Base-by-base conservation (phyloP, 768 basidiomycete species). In the Trametes maxima region DNA sequence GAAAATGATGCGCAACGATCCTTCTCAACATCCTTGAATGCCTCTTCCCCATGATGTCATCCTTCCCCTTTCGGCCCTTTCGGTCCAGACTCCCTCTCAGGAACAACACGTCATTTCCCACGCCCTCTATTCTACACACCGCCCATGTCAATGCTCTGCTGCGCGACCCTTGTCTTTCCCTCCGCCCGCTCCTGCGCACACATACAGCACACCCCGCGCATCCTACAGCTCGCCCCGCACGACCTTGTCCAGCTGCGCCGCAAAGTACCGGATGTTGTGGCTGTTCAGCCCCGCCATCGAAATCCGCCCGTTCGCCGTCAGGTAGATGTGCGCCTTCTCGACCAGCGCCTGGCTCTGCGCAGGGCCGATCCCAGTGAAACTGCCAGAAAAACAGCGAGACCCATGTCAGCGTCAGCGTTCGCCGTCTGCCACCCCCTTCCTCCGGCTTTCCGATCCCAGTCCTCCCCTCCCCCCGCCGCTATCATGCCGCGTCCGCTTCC, bases 231-330 rank as follows among this genome's bases (percentile, higher is more conserved):
- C 67, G 5, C 79, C 79, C 40, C 85, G 81, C 50, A 92, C 85
- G 13, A 81, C 89, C 70, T 76, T 80, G 76, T 94, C 90, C 64
- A 94, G 72, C 66, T 77, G 77, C 71, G 79, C 79, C 21, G 88
- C 92, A 80, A 94, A 86, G 73, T 90, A 90, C 37, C 74, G 59
- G n/a, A 96, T 74, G 75, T 95, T 97, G 61, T 79, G 70, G 47
- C 77, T 83, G 80, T 94, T 96, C 77, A 96, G 74, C 16, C 92
- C 95, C 4, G 94, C 92, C 94, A 98, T 96, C 57, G 92, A 94
- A 69, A 98, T 96, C 51, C 95, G 82, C 48, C 95, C 94, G 70
- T 94, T 95, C 53, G 66, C 74, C 2, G 94, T 94, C 81, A 96
- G 76, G 73, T 95, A 97, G 51, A 97, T 78, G 69, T 95, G 94